phyloP scores from a whole-genome alignment of 1,284 basidiomycete genomes.

The Cutaneotrichosporon mucoides region DNA sequence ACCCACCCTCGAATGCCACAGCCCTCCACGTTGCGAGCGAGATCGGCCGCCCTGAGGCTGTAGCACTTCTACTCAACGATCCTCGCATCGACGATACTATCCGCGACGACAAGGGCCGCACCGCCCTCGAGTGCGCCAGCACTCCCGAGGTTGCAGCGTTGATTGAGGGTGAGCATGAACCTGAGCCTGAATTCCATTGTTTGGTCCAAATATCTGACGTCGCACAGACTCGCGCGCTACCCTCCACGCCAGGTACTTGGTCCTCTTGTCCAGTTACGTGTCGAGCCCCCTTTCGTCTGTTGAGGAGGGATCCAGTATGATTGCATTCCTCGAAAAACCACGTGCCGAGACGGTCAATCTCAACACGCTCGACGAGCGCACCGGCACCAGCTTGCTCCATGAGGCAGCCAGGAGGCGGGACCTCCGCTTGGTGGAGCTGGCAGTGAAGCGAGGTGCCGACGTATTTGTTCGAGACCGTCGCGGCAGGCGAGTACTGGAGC shows the following conservation, averaged over 20 bases:
- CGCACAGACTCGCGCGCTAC: slow-evolving; percentile 69
- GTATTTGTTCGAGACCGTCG: slow-evolving; percentile 79
- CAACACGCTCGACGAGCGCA: slow-evolving; percentile 62
- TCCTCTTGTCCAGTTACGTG: slow-evolving; percentile 67
- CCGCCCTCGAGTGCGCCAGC: slow-evolving; percentile 67
- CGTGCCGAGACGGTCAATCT: slow-evolving; percentile 49
- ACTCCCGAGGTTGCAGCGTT: slow-evolving; percentile 61
- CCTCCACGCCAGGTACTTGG: slow-evolving; percentile 71
- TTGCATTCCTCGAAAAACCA: slow-evolving; percentile 55
- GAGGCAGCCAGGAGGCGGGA: slow-evolving; percentile 83
- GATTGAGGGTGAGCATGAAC: slow-evolving; percentile 61
- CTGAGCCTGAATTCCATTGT: too few relatives aligned
- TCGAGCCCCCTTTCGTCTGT: slow-evolving; percentile 55
- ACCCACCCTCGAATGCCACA: slow-evolving; percentile 68
- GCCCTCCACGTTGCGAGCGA: slow-evolving; percentile 82
- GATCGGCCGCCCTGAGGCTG: slow-evolving; percentile 70
- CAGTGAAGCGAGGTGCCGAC: slow-evolving; percentile 79
- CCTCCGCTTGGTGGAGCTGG: slow-evolving; percentile 73
- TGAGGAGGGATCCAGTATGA: slow-evolving; percentile 40
- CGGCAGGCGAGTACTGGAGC: slow-evolving; percentile 71
- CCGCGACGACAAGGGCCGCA: slow-evolving; percentile 65
- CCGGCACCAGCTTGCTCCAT: slow-evolving; percentile 75
- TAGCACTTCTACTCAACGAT: slow-evolving; percentile 69
- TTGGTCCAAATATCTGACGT: background rate
- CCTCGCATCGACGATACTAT: slow-evolving; percentile 75